Evolutionary conservation across 805 yeast genomes (phyloP).

Genomic region (Nakazawaea ambrosiae): DNA sequence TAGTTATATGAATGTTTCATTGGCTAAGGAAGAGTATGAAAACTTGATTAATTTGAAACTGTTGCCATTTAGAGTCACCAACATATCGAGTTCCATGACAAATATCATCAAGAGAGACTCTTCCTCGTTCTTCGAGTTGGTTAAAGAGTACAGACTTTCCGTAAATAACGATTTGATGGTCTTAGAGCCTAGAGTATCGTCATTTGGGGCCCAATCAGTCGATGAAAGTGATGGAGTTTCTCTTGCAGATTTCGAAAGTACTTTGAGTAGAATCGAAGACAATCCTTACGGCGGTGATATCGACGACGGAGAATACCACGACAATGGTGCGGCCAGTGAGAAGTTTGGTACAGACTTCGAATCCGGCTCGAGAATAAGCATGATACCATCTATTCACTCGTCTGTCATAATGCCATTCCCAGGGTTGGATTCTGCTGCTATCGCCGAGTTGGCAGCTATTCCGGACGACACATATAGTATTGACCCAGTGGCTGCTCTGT

Average conservation of each 20-base stretch:
- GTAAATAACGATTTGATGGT: background rate
- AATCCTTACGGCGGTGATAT: conserved; percentile 14
- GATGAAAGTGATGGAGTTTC: conserved; percentile 11
- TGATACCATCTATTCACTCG: conserved; percentile 23
- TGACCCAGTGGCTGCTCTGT: conserved; percentile 70
- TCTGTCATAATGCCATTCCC: conserved; percentile 33
- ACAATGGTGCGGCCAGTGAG: no score
- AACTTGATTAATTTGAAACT: conserved; percentile 18
- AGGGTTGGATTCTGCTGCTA: conserved; percentile 48
- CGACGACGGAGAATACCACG: no score
- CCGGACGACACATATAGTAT: conserved; percentile 69
- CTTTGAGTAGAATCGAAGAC: conserved; percentile 11
- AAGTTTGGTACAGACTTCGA: conserved; percentile 16
- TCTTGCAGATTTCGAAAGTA: conserved; percentile 13
- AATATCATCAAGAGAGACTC: conserved; percentile 6
- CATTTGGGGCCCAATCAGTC: background rate
- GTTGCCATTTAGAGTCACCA: conserved; percentile 18
- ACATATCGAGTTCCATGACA: conserved; percentile 1
- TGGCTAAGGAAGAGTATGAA: conserved; percentile 3
- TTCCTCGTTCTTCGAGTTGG: conserved; percentile 8
- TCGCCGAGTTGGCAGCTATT: conserved; percentile 73
- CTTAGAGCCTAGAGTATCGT: background rate
- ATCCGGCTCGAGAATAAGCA: conserved; percentile 12
- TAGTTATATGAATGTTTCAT: conserved; percentile 1
- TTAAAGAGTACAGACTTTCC: conserved; percentile 4